Conservation (phyloP, 176 grass and related monocot species). For the Ampelocalamus luodianensis region DNA sequence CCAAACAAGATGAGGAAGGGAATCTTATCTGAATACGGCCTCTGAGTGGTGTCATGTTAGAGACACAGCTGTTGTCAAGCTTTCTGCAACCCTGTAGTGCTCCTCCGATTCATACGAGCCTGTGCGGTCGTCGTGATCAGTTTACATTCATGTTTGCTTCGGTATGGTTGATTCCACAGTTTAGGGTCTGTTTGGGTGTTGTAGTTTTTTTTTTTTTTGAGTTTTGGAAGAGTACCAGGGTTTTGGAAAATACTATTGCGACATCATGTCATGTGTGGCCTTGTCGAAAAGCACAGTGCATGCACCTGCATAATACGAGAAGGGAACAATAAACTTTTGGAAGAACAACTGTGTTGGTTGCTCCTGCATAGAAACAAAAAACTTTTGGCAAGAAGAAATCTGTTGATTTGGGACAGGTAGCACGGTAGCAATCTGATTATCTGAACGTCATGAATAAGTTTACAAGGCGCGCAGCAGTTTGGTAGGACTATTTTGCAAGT, state of each 20-base stretch:
- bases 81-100: neutral
- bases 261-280: no score
- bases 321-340: neutral
- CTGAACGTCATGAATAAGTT: neutral
- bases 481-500: neutral
- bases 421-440: neutral
- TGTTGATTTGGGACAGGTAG: neutral
- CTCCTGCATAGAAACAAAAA: neutral
- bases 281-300: neutral
- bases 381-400: neutral
- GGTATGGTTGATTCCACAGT: constrained; percentile 1
- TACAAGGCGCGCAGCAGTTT: neutral
- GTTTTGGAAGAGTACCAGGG: no score
- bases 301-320: neutral
- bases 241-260: no score
- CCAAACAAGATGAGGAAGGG: neutral
- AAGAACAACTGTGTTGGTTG: neutral
- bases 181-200: neutral
- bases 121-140: constrained; percentile 26
- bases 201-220: no score
- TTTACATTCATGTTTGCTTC: constrained; percentile 22
- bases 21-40: neutral
- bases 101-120: neutral
- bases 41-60: constrained; percentile 10
- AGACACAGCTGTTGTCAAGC: neutral